Percentiles rank a stretch among this genome's conserved stretches.
phyloP scores from a whole-genome alignment of 2,329 filamentous ascomycete genomes.

The Neofusicoccum ribis region DNA sequence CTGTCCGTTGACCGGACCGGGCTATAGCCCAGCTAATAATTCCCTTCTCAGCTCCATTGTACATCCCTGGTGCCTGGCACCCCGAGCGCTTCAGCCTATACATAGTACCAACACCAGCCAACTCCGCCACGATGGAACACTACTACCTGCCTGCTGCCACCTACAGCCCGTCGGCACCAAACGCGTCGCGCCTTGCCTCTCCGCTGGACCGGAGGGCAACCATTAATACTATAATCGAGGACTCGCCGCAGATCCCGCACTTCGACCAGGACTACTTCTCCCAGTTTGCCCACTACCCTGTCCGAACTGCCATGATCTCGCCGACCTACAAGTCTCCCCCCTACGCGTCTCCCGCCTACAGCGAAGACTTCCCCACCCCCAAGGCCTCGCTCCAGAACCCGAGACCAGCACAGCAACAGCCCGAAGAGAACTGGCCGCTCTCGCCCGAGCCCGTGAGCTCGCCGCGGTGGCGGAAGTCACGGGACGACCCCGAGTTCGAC shows the following conservation, averaged over 20 bases:
- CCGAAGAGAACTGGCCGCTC: constrained; percentile 8
- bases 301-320: constrained; percentile 35
- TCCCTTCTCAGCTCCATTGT: not conserved
- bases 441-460: constrained; percentile 47
- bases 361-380: constrained; percentile 70
- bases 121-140: constrained; percentile 42
- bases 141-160: constrained; percentile 50
- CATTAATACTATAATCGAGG: constrained; percentile 68
- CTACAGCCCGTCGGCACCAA: constrained; percentile 48
- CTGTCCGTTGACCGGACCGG: constrained; percentile 13
- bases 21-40: constrained; percentile 15
- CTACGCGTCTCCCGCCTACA: constrained; percentile 44
- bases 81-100: constrained; percentile 6
- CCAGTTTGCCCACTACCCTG: constrained; percentile 12
- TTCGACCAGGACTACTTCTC: constrained; percentile 18
- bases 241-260: constrained; percentile 37
- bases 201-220: constrained; percentile 59
- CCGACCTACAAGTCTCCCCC: constrained; percentile 46
- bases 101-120: not conserved
- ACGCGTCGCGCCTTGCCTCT: constrained; percentile 32
- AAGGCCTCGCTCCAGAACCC: constrained; percentile 51
- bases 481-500: constrained; percentile 74
- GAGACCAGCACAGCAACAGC: constrained; percentile 58
- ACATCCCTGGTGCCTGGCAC: not conserved
- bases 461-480: constrained; percentile 64